phyloP scores from a whole-genome alignment of 495 filamentous ascomycete genomes.

The Endocarpon pusillum region DNA sequence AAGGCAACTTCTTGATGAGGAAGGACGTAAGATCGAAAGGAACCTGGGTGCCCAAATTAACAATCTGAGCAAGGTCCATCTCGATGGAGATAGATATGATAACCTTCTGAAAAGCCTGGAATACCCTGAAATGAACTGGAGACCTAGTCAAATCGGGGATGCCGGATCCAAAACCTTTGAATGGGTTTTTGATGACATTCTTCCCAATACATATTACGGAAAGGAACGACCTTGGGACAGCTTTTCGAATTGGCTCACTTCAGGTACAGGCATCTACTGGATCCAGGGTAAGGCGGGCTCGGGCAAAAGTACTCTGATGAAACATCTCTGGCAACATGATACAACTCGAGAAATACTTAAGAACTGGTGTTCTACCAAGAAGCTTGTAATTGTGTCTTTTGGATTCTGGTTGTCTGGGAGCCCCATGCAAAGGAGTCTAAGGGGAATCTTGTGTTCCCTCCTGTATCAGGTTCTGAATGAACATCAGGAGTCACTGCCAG shows the following conservation, averaged over 20 bases:
- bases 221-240: slow-evolving; percentile 1
- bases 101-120: neutral
- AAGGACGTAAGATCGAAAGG: neutral
- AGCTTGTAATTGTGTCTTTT: slow-evolving; percentile 18
- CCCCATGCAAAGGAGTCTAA: slow-evolving; percentile 21
- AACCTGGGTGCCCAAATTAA: neutral
- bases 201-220: neutral
- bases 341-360: slow-evolving; percentile 7
- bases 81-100: too few relatives aligned
- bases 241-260: slow-evolving; percentile 17
- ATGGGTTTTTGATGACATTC: neutral
- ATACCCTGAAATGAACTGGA: slow-evolving; percentile 1
- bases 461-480: slow-evolving; percentile 21
- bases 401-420: slow-evolving; percentile 30
- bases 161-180: neutral
- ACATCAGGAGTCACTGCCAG: slow-evolving; percentile 2
- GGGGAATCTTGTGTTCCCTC: slow-evolving; percentile 25
- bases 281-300: slow-evolving; percentile 25
- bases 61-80: neutral
- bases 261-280: slow-evolving; percentile 16
- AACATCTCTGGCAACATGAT: slow-evolving; percentile 13
- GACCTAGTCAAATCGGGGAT: neutral
- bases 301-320: slow-evolving; percentile 32
- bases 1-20: neutral
- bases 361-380: slow-evolving; percentile 14